These are phyloP conservation scores for Debaryomyces sp. DNA, from an alignment of 1,139 yeast species.

Conservation along the genomic window DNA sequence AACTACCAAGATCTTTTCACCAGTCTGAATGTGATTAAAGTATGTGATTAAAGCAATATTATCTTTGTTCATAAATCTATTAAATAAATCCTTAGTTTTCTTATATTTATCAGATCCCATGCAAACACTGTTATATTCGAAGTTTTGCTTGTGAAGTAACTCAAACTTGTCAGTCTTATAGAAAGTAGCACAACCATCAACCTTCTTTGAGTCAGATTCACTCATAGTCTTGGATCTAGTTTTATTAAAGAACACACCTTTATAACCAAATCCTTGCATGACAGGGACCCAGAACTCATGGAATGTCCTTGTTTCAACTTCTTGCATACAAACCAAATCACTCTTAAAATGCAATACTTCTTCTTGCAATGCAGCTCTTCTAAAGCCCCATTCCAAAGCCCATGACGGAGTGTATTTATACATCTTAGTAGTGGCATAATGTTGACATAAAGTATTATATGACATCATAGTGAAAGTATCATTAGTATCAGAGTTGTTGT, in stretches of 20 bases:
- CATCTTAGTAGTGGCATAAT: conserved; percentile 90
- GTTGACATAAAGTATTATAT: conserved; percentile 92
- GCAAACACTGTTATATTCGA: conserved; percentile 89
- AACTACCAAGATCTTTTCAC: conserved; percentile 72
- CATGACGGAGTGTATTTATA: conserved; percentile 95
- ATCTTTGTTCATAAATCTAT: conserved; percentile 95
- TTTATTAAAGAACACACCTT: conserved; percentile 81
- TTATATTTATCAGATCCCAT: conserved; percentile 87
- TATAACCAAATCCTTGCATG: conserved; percentile 74
- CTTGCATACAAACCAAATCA: conserved; percentile 90
- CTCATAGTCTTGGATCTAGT: conserved; percentile 93
- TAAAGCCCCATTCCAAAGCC: conserved; percentile 96
- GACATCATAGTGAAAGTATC: conserved; percentile 74
- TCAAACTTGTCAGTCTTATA: conserved; percentile 71
- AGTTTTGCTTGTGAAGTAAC: conserved; percentile 67
- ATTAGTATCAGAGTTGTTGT: conserved; percentile 21
- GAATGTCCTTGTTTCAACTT: conserved; percentile 85
- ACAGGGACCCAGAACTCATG: conserved; percentile 86
- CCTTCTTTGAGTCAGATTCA: conserved; percentile 80
- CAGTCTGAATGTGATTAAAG: conserved; percentile 72
- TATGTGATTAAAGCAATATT: conserved; percentile 84
- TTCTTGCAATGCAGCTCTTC: conserved; percentile 72
- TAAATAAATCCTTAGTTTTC: conserved; percentile 91
- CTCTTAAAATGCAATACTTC: conserved; percentile 68
- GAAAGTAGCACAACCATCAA: conserved; percentile 97